Evolutionary conservation across 1,139 yeast genomes (phyloP).

Genomic region (Sugiyamaella neomexicana): DNA sequence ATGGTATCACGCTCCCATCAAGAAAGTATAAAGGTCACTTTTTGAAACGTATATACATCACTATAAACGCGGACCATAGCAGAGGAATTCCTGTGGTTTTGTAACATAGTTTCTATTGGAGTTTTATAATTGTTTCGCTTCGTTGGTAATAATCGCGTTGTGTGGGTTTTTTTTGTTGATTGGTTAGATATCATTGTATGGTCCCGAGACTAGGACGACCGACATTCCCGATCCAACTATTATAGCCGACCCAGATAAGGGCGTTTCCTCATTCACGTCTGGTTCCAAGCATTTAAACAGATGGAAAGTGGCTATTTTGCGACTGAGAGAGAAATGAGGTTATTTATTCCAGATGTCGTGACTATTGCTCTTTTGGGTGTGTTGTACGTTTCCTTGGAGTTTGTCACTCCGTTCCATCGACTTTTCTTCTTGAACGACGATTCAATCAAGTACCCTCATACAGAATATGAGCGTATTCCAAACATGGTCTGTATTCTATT

Average conservation of each 20-base stretch:
- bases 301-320: slow-evolving; percentile 3
- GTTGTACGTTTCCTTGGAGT: slow-evolving; percentile 30
- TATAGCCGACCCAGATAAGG: background rate
- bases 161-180: too few relatives aligned
- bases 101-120: too few relatives aligned
- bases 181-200: too few relatives aligned
- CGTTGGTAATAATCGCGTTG: too few relatives aligned
- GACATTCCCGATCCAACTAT: too few relatives aligned
- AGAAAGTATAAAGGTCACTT: too few relatives aligned
- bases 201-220: too few relatives aligned
- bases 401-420: slow-evolving; percentile 35
- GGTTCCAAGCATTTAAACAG: background rate
- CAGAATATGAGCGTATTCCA: slow-evolving; percentile 52
- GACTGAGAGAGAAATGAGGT: slow-evolving; percentile 13
- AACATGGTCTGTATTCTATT: slow-evolving; percentile 37
- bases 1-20: too few relatives aligned
- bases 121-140: too few relatives aligned
- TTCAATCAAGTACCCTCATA: slow-evolving; percentile 54
- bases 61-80: too few relatives aligned
- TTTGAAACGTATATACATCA: too few relatives aligned
- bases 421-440: slow-evolving; percentile 38
- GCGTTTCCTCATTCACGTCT: background rate
- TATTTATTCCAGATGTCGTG: slow-evolving; percentile 32
- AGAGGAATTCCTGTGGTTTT: too few relatives aligned
- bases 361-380: slow-evolving; percentile 26